Base-by-base conservation (phyloP, 345 rosid species). In the Syzygium jambos region DNA sequence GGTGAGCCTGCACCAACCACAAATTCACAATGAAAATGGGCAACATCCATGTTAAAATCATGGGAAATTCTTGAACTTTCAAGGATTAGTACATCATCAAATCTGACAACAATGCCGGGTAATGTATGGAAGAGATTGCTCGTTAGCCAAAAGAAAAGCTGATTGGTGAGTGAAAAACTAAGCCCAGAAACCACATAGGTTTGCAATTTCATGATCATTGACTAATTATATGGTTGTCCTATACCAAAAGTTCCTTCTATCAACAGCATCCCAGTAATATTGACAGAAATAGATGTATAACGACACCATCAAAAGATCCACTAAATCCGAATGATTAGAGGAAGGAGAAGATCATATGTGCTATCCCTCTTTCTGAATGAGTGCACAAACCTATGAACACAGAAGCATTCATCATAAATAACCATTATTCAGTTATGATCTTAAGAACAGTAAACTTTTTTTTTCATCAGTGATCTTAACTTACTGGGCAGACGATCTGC, bases 1-100 rank as follows among this genome's bases (percentile, higher is more conserved):
- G 86, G 90, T 86, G 91, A 85, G 84, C 95, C 99, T 97, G 90
- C 86, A 88, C 17, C 83, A 38, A 25, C 41, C 59, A 51, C 73
- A 89, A 88, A 61, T 22, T 86, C 52, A 41, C 87, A 86, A 16
- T 43, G 23, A 88, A 49, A 86, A n/a, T 51, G 86, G 15, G 54
- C 68, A 85, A 51, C 68, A 57, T 21, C 17, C 85, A 86, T 85
- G 10, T 21, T 80, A 52, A 15, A 21, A 52, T 51, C 55, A 52
- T 25, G 54, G 55, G 85, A 51, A 89, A 85, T 84, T 52, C 80
- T 34, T 63, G 63, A 63, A 85, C 16, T 63, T 80, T 11, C 27
- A 14, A 59, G 65, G 27, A 59, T 85, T 51, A 53, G 25, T 29
- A 85, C 52, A 85, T 38, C 25, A 22, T 73, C 46, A 9, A 34